Percentiles rank a stretch among this genome's conserved stretches.
Evolutionary conservation across 2,329 filamentous ascomycete species (phyloP).

Genomic region (Apiospora pterosperma): DNA sequence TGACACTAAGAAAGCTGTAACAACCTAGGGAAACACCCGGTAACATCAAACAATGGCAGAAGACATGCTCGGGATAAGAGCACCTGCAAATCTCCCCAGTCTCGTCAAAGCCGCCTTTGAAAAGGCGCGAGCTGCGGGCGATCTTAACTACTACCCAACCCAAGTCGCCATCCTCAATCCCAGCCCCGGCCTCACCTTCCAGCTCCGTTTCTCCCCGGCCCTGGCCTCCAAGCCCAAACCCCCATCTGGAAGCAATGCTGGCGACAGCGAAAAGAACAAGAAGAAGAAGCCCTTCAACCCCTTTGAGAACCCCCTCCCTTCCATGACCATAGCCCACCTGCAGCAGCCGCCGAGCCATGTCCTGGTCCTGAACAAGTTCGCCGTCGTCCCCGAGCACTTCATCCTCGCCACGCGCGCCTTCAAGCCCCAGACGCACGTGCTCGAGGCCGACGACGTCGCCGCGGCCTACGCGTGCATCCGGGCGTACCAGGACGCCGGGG

Average conservation of each 20-base stretch:
- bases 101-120: conserved; percentile 48
- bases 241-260: conserved; percentile 30
- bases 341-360: conserved; percentile 55
- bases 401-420: conserved; percentile 65
- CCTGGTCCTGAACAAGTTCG: conserved; percentile 73
- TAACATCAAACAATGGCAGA: conserved; percentile 16
- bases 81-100: conserved; percentile 45
- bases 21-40: neutral
- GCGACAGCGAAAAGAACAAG: conserved; percentile 12
- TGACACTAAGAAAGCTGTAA: too few relatives aligned
- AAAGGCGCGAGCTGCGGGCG: conserved; percentile 43
- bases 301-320: conserved; percentile 57
- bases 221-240: conserved; percentile 64
- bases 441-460: conserved; percentile 58
- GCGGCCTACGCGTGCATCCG: conserved; percentile 60
- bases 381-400: conserved; percentile 67
- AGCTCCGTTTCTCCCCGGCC: conserved; percentile 67
- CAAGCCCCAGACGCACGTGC: conserved; percentile 60
- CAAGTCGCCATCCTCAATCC: conserved; percentile 46
- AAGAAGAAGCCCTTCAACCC: conserved; percentile 52
- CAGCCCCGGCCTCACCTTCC: conserved; percentile 52
- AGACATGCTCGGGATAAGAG: conserved; percentile 36
- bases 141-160: conserved; percentile 53
- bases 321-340: conserved; percentile 52
- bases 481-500: conserved; percentile 39